Conservation (phyloP, 306 rosid genomes). For the Urtica urens region DNA sequence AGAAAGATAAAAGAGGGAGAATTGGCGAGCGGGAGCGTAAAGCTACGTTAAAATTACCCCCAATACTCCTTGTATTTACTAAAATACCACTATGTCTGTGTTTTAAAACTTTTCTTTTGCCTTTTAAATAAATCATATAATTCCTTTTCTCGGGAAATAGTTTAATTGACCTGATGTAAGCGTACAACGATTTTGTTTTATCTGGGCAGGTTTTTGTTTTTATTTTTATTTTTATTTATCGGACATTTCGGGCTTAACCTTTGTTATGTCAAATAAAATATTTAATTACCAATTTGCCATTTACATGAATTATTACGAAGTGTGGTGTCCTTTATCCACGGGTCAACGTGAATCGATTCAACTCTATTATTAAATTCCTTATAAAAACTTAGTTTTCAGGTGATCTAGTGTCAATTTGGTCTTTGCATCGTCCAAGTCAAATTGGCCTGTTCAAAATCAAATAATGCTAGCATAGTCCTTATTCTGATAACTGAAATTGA, state of each 20-base stretch:
- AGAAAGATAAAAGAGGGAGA: not conserved
- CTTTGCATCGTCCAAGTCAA: too few relatives aligned
- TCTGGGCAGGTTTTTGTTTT: not conserved
- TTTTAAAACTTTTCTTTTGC: too few relatives aligned
- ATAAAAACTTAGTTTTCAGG: too few relatives aligned
- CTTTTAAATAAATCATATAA: not conserved
- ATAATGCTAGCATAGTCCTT: too few relatives aligned
- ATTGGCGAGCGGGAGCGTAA: slow-evolving; percentile 22
- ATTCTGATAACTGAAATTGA: too few relatives aligned
- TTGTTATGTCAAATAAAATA: not conserved
- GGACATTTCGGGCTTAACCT: not conserved
- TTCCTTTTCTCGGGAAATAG: not conserved
- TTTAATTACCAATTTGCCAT: not conserved
- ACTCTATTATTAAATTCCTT: too few relatives aligned
- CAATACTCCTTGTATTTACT: not conserved
- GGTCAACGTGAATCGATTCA: too few relatives aligned
- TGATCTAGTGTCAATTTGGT: too few relatives aligned
- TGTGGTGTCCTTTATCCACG: too few relatives aligned
- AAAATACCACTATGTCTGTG: not conserved
- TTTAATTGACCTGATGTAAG: slow-evolving; percentile 6
- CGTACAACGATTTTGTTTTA: slow-evolving; percentile 15
- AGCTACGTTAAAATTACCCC: not conserved
- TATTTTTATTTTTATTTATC: too few relatives aligned
- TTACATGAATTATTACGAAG: not conserved
- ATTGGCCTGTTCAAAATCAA: too few relatives aligned